Base-by-base conservation (phyloP, 352 stramenopile genomes). In the Globisporangium uncinulatum region DNA sequence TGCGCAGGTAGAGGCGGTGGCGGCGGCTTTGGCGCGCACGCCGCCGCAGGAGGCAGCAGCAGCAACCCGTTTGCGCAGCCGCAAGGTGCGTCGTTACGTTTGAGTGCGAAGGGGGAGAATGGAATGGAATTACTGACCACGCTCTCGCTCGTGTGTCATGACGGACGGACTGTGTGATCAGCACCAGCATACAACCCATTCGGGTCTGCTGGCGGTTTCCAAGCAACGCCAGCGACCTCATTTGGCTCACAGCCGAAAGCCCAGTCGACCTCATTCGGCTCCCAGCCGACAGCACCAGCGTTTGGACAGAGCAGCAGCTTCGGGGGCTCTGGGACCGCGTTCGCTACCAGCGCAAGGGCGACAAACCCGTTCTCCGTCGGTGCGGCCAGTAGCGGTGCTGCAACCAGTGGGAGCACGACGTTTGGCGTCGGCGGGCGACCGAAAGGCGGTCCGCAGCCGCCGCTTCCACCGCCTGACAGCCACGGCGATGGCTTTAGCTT, bases 261-360 rank as follows among this genome's bases (percentile, higher is more conserved):
- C 5, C 31, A 29, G 9, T 7, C 46, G 19, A 31, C 43, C 9
- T 15, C 0, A 15, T 44, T 17, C 39, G 39, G 39, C 11, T 8
- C 34, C 7, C 29, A 57, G 42, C 44, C 49, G 0, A 41, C 57
- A 7, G 54, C 63, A 32, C 73, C 71, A 17, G 55, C 61, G 39
- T 82, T 82, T 43, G 73, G 73, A 21, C 70, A 73, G 51, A 69
- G 65, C 24, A 44, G 42, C 4, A 51, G 57, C 36, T 64, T 59
- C 34, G 51, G 58, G 7, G 19, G 49, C 32, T 21, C 24, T 32
- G 21, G 20, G 20, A 34, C 54, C 19, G 41, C 56, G 20, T 62
- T 62, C 24, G 21, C 24, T 0, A 36, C 11, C 9, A 32, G 56
- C 3, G 44, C 31, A 9, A 53, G 36, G 24, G 10, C 29, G n/a